Evolutionary conservation across 75 land plant genomes (phyloP), one percentile per base, ranked within the genome.

Genomic region (Isoetes taiwanensis): DNA sequence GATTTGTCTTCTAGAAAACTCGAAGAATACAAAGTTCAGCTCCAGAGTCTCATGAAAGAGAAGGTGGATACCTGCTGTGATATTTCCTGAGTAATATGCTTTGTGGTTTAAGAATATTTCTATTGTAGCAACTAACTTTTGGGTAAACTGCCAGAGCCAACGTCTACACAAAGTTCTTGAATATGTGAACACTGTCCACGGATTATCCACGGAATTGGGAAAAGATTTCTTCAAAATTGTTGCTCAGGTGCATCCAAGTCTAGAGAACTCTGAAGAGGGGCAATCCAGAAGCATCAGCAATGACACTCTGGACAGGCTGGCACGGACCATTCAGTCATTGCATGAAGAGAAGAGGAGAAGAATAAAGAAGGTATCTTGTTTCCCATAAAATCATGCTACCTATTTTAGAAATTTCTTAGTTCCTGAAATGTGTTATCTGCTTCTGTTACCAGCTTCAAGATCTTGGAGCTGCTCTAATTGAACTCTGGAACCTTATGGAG

Each of bases 41-140:
- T 87, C 37, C 79, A 64, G 6, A 58, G 76, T 26, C 80, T 87
- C 24, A 79, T 80, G 54, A 87, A 84, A 42, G 94, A 87, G 30
- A 87, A 87, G 89, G 94, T 83, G 60, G 14, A 30, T 52, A 34
- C 30, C 4, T 57, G n/a, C n/a, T n/a, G n/a, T n/a, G n/a, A n/a
- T n/a, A n/a, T n/a, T n/a, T n/a, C n/a, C n/a, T n/a, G n/a, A n/a
- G n/a, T n/a, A n/a, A n/a, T n/a, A n/a, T n/a, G n/a, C n/a, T n/a
- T n/a, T n/a, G n/a, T n/a, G n/a, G n/a, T n/a, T n/a, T n/a, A n/a
- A n/a, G n/a, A n/a, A n/a, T n/a, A n/a, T n/a, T n/a, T n/a, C n/a
- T n/a, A n/a, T n/a, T n/a, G n/a, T n/a, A n/a, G n/a, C n/a, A n/a
- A n/a, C n/a, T n/a, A n/a, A n/a, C n/a, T n/a, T n/a, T n/a, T n/a